Conservation (phyloP, 768 basidiomycete species). For the Mycena capillaripes region DNA sequence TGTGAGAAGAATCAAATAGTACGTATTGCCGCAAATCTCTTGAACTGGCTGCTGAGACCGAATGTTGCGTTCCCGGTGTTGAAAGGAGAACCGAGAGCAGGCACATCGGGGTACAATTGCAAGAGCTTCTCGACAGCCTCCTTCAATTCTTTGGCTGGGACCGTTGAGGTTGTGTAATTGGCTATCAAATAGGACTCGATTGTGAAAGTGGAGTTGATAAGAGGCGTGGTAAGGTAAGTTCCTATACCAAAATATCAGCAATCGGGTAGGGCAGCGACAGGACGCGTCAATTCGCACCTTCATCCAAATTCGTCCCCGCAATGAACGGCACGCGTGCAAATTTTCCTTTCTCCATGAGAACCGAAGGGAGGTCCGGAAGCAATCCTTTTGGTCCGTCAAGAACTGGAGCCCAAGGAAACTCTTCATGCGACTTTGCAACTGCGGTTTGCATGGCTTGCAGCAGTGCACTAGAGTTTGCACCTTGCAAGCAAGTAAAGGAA, state of each 20-base stretch:
- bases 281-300: background rate
- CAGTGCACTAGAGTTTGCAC: background rate
- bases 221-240: conserved; percentile 2
- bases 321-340: conserved; percentile 16
- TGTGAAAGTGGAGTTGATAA: background rate
- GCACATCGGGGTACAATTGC: conserved; percentile 29
- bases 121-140: background rate
- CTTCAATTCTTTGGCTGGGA: background rate
- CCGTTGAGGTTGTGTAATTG: background rate
- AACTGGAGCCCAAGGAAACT: background rate
- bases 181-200: background rate
- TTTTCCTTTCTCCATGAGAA: background rate
- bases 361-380: conserved; percentile 3
- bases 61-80: conserved; percentile 56
- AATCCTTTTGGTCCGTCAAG: conserved; percentile 10
- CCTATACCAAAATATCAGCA: background rate
- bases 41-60: conserved; percentile 52
- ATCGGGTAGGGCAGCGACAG: no score
- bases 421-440: background rate
- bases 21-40: conserved; percentile 50
- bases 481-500: background rate
- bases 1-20: background rate
- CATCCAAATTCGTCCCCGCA: conserved; percentile 9
- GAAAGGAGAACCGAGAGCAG: conserved; percentile 60
- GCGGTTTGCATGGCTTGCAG: background rate